These are phyloP conservation scores for Puccinia triticina DNA, from an alignment of 1,284 basidiomycete species.

Conservation along the genomic window DNA sequence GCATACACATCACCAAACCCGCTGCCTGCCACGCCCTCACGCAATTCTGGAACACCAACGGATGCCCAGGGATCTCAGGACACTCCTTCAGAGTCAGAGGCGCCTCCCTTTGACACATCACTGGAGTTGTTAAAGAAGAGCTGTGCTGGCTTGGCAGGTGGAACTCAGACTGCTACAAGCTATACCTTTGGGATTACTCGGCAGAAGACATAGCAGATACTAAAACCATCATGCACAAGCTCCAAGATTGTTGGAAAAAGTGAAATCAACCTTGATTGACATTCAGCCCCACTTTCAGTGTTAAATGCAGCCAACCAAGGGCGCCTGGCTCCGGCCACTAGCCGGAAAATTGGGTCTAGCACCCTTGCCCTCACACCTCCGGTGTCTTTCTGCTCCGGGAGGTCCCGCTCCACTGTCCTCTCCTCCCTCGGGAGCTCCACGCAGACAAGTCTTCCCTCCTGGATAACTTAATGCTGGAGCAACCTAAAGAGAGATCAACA, in stretches of 20 bases:
- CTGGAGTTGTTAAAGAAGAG: neutral
- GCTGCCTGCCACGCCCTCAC: no score
- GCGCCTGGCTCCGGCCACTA: neutral
- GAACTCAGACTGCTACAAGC: neutral
- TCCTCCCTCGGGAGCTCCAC: neutral
- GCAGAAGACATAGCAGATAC: neutral
- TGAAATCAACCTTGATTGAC: no score
- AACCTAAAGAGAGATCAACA: no score
- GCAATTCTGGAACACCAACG: no score
- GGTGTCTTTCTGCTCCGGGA: neutral
- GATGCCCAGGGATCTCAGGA: neutral
- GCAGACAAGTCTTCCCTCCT: neutral
- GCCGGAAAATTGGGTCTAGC: neutral
- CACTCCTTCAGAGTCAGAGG: slow-evolving; percentile 31
- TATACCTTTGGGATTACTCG: neutral
- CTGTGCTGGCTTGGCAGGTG: neutral
- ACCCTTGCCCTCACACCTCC: neutral
- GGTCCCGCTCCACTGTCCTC: neutral
- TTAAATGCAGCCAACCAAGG: neutral
- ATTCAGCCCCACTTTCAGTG: neutral
- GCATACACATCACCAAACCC: no score
- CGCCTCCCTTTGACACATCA: neutral
- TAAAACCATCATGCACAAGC: neutral
- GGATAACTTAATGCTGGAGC: neutral
- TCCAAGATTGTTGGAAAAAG: neutral